Conservation (phyloP, 495 filamentous ascomycete genomes). For the Chaetomium tenue region DNA sequence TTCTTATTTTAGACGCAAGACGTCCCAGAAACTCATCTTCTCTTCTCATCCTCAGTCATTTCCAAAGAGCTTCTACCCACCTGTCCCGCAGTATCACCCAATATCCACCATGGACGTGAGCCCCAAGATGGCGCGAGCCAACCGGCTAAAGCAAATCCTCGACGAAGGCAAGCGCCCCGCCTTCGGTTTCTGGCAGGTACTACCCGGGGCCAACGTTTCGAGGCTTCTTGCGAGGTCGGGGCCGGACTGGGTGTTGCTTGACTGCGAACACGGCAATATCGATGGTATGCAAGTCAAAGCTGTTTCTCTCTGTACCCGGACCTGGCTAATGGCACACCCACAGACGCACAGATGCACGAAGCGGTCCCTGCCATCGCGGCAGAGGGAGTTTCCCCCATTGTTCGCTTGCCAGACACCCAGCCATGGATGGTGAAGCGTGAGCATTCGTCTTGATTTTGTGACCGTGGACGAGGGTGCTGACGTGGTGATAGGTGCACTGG, state of each 20-base stretch:
- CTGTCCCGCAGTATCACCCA: slow-evolving; percentile 3
- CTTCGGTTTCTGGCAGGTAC: slow-evolving; percentile 72
- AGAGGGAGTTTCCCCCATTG: slow-evolving; percentile 64
- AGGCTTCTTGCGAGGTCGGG: slow-evolving; percentile 64
- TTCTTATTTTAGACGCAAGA: not conserved
- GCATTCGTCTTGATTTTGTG: slow-evolving; percentile 24
- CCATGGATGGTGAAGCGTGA: slow-evolving; percentile 70
- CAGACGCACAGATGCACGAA: slow-evolving; percentile 79
- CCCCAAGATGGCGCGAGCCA: slow-evolving; percentile 59
- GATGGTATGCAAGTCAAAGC: slow-evolving; percentile 52
- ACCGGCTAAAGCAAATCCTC: slow-evolving; percentile 60
- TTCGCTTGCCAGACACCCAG: slow-evolving; percentile 64
- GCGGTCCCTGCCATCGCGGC: slow-evolving; percentile 70
- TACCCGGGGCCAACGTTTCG: slow-evolving; percentile 71
- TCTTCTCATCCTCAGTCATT: not conserved
- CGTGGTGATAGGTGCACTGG: slow-evolving; percentile 55
- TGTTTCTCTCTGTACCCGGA: not conserved
- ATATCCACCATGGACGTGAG: slow-evolving; percentile 18
- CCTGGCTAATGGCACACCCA: slow-evolving; percentile 22
- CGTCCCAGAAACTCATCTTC: not conserved
- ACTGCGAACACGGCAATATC: slow-evolving; percentile 77
- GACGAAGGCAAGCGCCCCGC: slow-evolving; percentile 53
- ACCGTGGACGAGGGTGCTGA: slow-evolving; percentile 2
- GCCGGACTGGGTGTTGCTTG: slow-evolving; percentile 73
- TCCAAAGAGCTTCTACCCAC: not conserved